A percentile compares a stretch with the other conserved stretches of the same genome.
These are phyloP conservation scores for Papilionanthe hybrid DNA, from an alignment of 116 monocot species.

Conservation along the genomic window DNA sequence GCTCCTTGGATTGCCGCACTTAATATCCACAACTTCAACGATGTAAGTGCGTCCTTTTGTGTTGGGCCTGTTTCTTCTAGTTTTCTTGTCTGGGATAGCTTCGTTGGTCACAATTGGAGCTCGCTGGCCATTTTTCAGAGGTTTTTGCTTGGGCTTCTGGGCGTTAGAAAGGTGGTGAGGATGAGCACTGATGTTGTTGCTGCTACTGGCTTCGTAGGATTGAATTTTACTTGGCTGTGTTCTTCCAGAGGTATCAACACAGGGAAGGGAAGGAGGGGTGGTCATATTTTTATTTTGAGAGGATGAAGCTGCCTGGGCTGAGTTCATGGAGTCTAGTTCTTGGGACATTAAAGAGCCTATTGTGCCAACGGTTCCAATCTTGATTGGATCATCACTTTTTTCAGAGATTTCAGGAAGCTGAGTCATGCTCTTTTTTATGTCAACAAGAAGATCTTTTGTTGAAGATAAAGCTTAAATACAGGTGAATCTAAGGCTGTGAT, in stretches of 20 bases:
- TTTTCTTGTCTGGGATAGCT: conserved; percentile 1
- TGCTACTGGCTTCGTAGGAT: conserved; percentile 7
- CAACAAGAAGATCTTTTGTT: neutral
- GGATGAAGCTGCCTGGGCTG: conserved; percentile 18
- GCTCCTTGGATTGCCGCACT: conserved; percentile 75
- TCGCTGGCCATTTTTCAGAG: conserved; percentile 7
- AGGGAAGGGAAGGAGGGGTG: neutral
- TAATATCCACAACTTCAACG: conserved; percentile 73
- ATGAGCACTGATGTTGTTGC: neutral
- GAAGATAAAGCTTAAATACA: neutral
- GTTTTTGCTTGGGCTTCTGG: conserved; percentile 7
- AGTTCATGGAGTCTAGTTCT: conserved; percentile 40
- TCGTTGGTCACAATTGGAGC: conserved; percentile 33
- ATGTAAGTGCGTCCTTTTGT: conserved; percentile 45
- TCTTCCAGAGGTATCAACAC: conserved; percentile 17
- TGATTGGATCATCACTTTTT: conserved; percentile 24
- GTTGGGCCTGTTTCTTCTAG: conserved; percentile 15
- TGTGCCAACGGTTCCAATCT: conserved; percentile 61
- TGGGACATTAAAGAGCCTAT: conserved; percentile 62
- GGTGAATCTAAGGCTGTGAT: neutral
- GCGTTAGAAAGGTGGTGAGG: neutral
- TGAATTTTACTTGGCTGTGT: conserved; percentile 16
- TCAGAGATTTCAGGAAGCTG: conserved; percentile 12
- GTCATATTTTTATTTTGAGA: conserved; percentile 26
- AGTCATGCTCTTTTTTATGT: conserved; percentile 11